A percentile compares a stretch with the other conserved stretches of the same genome.
phyloP scores from a whole-genome alignment of 2,329 filamentous ascomycete genomes.

The Zasmidium citrigriseum region DNA sequence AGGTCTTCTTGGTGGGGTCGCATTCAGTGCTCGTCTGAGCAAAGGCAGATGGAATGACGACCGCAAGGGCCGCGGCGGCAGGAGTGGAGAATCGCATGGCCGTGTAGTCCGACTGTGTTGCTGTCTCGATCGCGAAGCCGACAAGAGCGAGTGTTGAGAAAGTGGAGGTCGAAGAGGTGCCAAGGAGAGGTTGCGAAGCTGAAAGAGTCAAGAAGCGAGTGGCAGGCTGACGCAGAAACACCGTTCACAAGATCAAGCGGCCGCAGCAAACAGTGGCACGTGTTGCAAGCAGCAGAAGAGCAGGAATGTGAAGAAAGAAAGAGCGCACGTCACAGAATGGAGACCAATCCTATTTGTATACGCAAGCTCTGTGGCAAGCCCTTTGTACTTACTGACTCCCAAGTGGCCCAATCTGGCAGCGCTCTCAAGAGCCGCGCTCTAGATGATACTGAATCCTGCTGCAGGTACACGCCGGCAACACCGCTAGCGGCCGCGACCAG shows the following conservation, averaged over 20 bases:
- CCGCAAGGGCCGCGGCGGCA: constrained; percentile 38
- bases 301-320: not conserved
- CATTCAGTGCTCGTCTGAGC: constrained; percentile 60
- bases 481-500: not conserved
- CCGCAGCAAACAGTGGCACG: not conserved
- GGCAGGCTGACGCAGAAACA: not conserved
- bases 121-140: not conserved
- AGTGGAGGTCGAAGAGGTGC: not conserved
- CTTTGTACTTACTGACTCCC: constrained; percentile 4
- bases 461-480: constrained; percentile 1
- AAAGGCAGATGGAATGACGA: constrained; percentile 49
- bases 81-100: constrained; percentile 36
- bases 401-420: not conserved
- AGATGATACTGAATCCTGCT: not conserved
- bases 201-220: not conserved
- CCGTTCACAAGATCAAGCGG: not conserved
- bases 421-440: not conserved
- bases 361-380: not conserved
- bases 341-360: not conserved
- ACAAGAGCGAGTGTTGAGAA: not conserved
- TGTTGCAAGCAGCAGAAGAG: not conserved
- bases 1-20: constrained; percentile 50
- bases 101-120: not conserved
- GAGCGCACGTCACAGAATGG: not conserved
- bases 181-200: not conserved